Evolutionary conservation across 805 yeast genomes (phyloP).

Genomic region (Wickerhamiella vanderwaltii): DNA sequence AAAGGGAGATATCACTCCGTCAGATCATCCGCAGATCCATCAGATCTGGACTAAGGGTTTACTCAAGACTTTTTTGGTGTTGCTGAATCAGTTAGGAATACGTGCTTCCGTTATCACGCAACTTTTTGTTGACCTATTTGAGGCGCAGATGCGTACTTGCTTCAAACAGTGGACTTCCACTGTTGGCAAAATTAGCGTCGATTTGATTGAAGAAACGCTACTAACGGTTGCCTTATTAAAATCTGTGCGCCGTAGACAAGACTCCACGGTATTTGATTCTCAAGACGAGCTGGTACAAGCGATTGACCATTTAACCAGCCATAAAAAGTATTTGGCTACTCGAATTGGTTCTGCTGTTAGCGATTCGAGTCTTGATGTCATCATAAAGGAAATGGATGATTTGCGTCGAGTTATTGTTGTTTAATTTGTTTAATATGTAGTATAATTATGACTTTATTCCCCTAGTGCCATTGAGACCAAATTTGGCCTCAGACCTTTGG

Average conservation of each 20-base stretch:
- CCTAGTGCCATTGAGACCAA: no score
- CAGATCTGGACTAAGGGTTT: slow-evolving; percentile 80
- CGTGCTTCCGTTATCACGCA: slow-evolving; percentile 53
- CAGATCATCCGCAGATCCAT: slow-evolving; percentile 45
- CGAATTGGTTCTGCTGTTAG: slow-evolving; percentile 39
- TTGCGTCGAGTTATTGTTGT: no score
- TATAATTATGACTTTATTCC: no score
- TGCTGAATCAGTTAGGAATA: slow-evolving; percentile 52
- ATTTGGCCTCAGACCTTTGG: no score
- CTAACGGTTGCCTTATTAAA: slow-evolving; percentile 46
- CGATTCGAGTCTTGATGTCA: slow-evolving; percentile 51
- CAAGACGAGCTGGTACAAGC: slow-evolving; percentile 48
- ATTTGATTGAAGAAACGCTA: slow-evolving; percentile 48
- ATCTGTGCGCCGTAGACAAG: background rate
- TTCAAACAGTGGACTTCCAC: slow-evolving; percentile 54
- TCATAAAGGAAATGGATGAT: slow-evolving; percentile 41
- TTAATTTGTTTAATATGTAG: no score
- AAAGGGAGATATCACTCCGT: slow-evolving; percentile 47
- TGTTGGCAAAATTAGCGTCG: slow-evolving; percentile 38
- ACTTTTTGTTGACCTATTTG: slow-evolving; percentile 48
- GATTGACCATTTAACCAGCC: slow-evolving; percentile 63
- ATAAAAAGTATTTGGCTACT: slow-evolving; percentile 71
- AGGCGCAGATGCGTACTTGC: slow-evolving; percentile 52
- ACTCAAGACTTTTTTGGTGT: slow-evolving; percentile 49
- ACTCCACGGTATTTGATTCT: slow-evolving; percentile 1